Evolutionary conservation across 805 yeast genomes (phyloP).

Genomic region (Kluyveromyces aestuarii): DNA sequence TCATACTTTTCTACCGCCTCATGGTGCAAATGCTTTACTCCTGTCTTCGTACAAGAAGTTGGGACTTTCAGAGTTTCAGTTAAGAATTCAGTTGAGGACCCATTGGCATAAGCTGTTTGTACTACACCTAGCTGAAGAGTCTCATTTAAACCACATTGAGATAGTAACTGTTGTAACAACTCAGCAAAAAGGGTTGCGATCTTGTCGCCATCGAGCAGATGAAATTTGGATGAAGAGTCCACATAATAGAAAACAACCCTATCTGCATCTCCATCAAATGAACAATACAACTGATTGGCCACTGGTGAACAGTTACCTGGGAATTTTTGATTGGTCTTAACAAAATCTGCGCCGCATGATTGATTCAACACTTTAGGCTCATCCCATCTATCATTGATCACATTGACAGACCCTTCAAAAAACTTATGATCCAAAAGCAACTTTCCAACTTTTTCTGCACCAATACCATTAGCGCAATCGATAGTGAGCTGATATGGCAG

Average conservation of each 20-base stretch:
- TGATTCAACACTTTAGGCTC: constrained; percentile 56
- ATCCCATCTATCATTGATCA: constrained; percentile 47
- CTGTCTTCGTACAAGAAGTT: constrained; percentile 85
- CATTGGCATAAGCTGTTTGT: constrained; percentile 98
- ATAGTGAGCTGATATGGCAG: constrained; percentile 40
- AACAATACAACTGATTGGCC: constrained; percentile 52
- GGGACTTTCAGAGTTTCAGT: constrained; percentile 56
- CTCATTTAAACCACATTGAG: constrained; percentile 33
- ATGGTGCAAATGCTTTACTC: constrained; percentile 94
- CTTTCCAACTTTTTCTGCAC: constrained; percentile 61
- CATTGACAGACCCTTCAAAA: constrained; percentile 32
- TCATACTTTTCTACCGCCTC: constrained; percentile 74
- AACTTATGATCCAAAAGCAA: constrained; percentile 33
- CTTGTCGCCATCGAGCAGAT: constrained; percentile 84
- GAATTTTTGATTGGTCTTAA: constrained; percentile 75
- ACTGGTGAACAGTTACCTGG: constrained; percentile 46
- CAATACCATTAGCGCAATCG: constrained; percentile 97
- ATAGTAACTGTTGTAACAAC: constrained; percentile 45
- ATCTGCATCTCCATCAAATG: constrained; percentile 97
- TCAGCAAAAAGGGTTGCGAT: constrained; percentile 78
- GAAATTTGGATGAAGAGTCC: constrained; percentile 32
- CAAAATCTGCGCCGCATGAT: constrained; percentile 92
- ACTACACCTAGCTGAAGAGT: constrained; percentile 63
- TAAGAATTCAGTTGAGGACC: constrained; percentile 72
- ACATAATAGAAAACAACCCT: constrained; percentile 75